Evolutionary conservation across 208 protist species (phyloP).

Genomic region (Trypanosoma cruzi): DNA sequence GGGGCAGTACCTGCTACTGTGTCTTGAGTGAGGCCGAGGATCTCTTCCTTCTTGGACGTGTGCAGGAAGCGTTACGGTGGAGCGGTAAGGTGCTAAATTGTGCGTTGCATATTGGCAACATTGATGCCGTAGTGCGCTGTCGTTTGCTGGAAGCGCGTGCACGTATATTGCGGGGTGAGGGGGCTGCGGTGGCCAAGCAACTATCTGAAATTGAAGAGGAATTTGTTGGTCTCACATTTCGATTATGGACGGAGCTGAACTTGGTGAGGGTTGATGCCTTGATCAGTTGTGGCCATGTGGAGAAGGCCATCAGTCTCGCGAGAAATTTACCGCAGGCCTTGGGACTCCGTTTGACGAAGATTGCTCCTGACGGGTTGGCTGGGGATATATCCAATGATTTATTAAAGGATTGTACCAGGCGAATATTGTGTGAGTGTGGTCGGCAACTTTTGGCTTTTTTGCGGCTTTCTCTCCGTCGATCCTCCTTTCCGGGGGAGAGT

Average conservation of each 20-base stretch:
- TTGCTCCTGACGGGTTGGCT: slow-evolving; percentile 2
- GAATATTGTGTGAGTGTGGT: slow-evolving; percentile 9
- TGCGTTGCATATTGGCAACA: slow-evolving; percentile 26
- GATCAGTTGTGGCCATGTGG: slow-evolving; percentile 9
- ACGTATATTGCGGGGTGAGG: slow-evolving; percentile 29
- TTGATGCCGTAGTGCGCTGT: slow-evolving; percentile 20
- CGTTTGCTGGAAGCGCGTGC: slow-evolving; percentile 31
- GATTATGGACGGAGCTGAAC: slow-evolving; percentile 27
- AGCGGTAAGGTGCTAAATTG: slow-evolving; percentile 32
- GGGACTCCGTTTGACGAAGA: neutral
- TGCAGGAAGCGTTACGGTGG: slow-evolving; percentile 42
- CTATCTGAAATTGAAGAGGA: slow-evolving; percentile 1
- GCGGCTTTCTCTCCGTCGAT: neutral
- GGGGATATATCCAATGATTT: slow-evolving; percentile 7
- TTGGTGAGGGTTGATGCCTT: slow-evolving; percentile 27
- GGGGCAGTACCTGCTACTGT: slow-evolving; percentile 35
- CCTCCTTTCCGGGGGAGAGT: slow-evolving; percentile 6
- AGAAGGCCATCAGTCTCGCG: slow-evolving; percentile 19
- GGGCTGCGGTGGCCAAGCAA: slow-evolving; percentile 1
- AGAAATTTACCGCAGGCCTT: neutral
- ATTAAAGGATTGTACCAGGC: neutral
- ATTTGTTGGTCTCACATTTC: slow-evolving; percentile 14
- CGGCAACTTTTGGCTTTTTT: slow-evolving; percentile 10
- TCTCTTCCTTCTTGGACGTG: slow-evolving; percentile 37
- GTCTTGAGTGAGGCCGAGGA: slow-evolving; percentile 53